A percentile compares a stretch with the other conserved stretches of the same genome.
Conservation (phyloP, 495 filamentous ascomycete genomes). For the Xylaria cubensis region DNA sequence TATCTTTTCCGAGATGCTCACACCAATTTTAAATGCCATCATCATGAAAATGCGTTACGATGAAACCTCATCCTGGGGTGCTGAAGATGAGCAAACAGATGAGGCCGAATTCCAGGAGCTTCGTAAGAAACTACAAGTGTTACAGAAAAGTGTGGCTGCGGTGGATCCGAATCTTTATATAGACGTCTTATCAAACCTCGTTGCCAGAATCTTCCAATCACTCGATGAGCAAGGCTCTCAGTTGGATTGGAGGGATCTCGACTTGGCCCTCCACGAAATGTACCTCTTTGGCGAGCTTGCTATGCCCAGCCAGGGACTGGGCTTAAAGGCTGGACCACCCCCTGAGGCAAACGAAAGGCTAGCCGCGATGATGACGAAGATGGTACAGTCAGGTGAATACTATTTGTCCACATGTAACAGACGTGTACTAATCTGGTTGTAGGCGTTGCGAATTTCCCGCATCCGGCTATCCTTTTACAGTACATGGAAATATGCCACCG, state of each 20-base stretch:
- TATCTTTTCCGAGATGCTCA: conserved; percentile 77
- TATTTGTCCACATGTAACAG: neutral
- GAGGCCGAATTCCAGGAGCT: conserved; percentile 98
- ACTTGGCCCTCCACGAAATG: conserved; percentile 96
- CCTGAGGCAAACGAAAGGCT: conserved; percentile 76
- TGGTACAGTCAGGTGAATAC: conserved; percentile 86
- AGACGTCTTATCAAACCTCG: conserved; percentile 80
- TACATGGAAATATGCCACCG: conserved; percentile 98
- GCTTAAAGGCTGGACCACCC: conserved; percentile 78
- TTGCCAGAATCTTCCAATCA: conserved; percentile 79
- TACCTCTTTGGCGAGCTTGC: conserved; percentile 94
- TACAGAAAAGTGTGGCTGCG: conserved; percentile 88
- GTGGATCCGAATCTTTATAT: conserved; percentile 87
- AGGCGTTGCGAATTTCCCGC: conserved; percentile 84
- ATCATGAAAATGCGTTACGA: conserved; percentile 96
- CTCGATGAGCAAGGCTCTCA: conserved; percentile 71
- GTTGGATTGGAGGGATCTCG: conserved; percentile 93
- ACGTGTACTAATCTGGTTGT: conserved; percentile 27
- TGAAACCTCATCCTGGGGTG: conserved; percentile 90
- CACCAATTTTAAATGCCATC: conserved; percentile 87
- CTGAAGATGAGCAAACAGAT: conserved; percentile 92
- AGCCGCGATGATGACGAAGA: conserved; percentile 87
- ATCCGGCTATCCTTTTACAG: conserved; percentile 90
- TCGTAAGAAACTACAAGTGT: conserved; percentile 81
- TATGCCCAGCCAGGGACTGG: conserved; percentile 81